Evolutionary conservation across 164 flowering plant species (phyloP), one percentile per base, ranked within the genome.

Genomic region (Magnolia kwangsiensis): DNA sequence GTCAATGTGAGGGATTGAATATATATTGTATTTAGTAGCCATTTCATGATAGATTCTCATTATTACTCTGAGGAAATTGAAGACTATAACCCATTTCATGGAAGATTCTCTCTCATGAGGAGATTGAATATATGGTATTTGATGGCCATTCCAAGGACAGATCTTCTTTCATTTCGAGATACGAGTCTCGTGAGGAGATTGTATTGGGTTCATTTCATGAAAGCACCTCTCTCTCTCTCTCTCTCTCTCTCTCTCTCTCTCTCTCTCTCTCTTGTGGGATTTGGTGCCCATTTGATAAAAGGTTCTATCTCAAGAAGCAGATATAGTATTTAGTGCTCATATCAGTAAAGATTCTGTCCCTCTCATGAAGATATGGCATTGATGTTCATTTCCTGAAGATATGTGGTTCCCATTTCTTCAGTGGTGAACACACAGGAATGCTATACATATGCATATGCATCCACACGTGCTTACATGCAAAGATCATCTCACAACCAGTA

Each of bases 61-160:
- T 55, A 18, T 58, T 27, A 27, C 74, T 58, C 74, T 13, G 64
- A 8, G 14, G 58, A 50, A 5, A 8, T 1, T 14, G 23, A 71
- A 51, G 63, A 71, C 45, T 20, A n/a, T 7, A 24, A 63, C 51
- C 75, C 27, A 27, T 73, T 49, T 73, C 68, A 50, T 70, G 59
- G 45, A 70, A 70, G 72, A 59, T 37, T 58, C 51, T 8, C 75
- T 63, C 68, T 51, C 74, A 58, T 65, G 14, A 27, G n/a, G 7
- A 8, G 67, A 18, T 63, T 14, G 29, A 61, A 59, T n/a, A 66
- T 19, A 72, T 37, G 51, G 45, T 64, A 63, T 45, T 49, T 50
- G 4, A 58, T 75, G 74, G 69, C 75, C 78, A 82, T 76, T 71
- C 72, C 80, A 63, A 75, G 67, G 75, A 59, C 76, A 63, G 61